Conservation (phyloP, 306 rosid species). For the Quercus aquifolioides region DNA sequence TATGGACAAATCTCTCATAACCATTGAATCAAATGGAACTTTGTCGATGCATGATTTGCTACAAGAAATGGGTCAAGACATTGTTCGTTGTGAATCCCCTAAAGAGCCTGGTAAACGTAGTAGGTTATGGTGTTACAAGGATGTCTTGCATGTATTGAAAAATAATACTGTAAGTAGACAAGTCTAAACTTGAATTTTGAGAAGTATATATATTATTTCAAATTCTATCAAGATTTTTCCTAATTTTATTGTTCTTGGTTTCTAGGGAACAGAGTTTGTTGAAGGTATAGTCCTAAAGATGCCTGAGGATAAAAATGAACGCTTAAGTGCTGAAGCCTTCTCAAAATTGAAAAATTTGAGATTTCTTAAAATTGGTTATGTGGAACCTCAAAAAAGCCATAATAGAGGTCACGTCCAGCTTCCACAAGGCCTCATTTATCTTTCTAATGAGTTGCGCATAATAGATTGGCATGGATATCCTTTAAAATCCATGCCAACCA, state of each 20-base stretch:
- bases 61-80: background rate
- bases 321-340: background rate
- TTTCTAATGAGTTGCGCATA: background rate
- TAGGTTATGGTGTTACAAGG: background rate
- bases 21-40: background rate
- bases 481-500: background rate
- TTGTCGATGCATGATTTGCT: background rate
- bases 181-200: background rate
- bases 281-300: background rate
- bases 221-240: background rate
- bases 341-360: background rate
- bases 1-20: background rate
- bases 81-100: background rate
- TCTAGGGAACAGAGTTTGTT: background rate
- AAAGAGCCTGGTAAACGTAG: background rate
- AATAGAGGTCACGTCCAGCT: background rate
- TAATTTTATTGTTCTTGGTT: background rate
- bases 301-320: too few relatives aligned
- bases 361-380: background rate
- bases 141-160: background rate
- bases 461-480: background rate
- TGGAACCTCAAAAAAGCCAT: fast-evolving
- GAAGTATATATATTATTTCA: background rate
- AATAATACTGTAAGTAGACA: background rate
- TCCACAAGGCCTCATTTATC: fast-evolving